Base-by-base conservation (phyloP, 1,139 yeast species). In the Meyerozyma guilliermondii region DNA sequence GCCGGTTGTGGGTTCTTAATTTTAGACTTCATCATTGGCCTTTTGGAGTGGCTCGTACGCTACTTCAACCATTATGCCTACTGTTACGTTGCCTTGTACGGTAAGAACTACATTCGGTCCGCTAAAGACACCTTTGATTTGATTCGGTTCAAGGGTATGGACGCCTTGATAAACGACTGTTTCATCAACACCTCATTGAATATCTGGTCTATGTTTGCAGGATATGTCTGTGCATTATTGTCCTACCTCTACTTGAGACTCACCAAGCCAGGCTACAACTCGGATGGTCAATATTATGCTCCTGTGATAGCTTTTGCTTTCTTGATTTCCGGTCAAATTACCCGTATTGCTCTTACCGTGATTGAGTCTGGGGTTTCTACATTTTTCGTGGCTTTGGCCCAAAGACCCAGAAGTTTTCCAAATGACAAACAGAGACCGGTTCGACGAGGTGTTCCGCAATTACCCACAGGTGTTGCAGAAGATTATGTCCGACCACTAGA, bases 41-140 rank as follows among this genome's bases (percentile, higher is more conserved):
- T 85, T 41, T 62, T 89, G 40, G 88, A 87, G 52, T 86, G 96
- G 88, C 56, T 85, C 54, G 86, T 87, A 22, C 75, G 82, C 51
- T 91, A 87, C 70, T 89, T 91, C 68, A 89, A 91, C 66, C 92
- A 86, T 58, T 91, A 88, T 58, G 95, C 97, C 10, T 87, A 86
- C 61, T 83, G 94, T 33, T 88, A 83, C 55, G 75, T 91, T 55
- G 95, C 96, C 0, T 74, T 91, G 35, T 91, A 88, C 60, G 97
- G 97, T 43, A 83, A 83, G 55, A 72, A 81, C 30, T 91, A 89
- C 57, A 58, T 87, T 41, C 71, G 73, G 27, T 81, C 94, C 0
- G 94, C 96, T 1, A 83, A 74, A 53, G 94, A 87, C 47, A 86
- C 97, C 1, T 85, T 91, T 80, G 78, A 81, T 51, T 73, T 91